phyloP scores from a whole-genome alignment of 805 yeast genomes.

The Kazachstania africana region DNA sequence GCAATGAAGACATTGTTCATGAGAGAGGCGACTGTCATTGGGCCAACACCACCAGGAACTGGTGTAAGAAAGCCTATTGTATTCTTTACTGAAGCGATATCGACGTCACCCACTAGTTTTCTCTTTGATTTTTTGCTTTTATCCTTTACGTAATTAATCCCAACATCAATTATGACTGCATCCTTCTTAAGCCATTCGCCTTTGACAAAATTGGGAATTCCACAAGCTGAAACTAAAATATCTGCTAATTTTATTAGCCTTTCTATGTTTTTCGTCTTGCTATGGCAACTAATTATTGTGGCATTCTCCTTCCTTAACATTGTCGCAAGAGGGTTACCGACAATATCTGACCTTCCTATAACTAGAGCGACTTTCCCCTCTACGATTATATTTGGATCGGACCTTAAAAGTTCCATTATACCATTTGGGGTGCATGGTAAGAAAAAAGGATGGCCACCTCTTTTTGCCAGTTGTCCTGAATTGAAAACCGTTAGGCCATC shows the following conservation, averaged over 20 bases:
- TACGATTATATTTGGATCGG: constrained; percentile 40
- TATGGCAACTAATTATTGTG: constrained; percentile 67
- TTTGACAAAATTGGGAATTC: constrained; percentile 71
- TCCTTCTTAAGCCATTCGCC: constrained; percentile 83
- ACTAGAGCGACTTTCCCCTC: constrained; percentile 71
- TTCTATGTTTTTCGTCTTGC: constrained; percentile 44
- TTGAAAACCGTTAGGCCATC: constrained; percentile 76
- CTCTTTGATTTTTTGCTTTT: constrained; percentile 62
- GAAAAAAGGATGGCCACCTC: constrained; percentile 57
- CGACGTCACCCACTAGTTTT: constrained; percentile 91
- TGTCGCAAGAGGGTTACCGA: constrained; percentile 70
- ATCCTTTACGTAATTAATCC: constrained; percentile 83
- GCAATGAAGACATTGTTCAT: constrained; percentile 72
- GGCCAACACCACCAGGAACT: constrained; percentile 99
- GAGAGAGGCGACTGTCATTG: constrained; percentile 97
- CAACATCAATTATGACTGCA: constrained; percentile 85
- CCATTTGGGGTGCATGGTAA: constrained; percentile 84
- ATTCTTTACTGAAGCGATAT: constrained; percentile 52
- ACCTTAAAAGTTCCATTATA: constrained; percentile 48
- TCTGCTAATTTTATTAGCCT: constrained; percentile 51
- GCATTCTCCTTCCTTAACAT: constrained; percentile 61
- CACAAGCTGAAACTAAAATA: constrained; percentile 81
- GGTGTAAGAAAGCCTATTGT: constrained; percentile 73
- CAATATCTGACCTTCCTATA: constrained; percentile 76
- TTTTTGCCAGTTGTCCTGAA: constrained; percentile 66